phyloP scores from a whole-genome alignment of 306 rosid genomes.

The Luffa aegyptiaca region DNA sequence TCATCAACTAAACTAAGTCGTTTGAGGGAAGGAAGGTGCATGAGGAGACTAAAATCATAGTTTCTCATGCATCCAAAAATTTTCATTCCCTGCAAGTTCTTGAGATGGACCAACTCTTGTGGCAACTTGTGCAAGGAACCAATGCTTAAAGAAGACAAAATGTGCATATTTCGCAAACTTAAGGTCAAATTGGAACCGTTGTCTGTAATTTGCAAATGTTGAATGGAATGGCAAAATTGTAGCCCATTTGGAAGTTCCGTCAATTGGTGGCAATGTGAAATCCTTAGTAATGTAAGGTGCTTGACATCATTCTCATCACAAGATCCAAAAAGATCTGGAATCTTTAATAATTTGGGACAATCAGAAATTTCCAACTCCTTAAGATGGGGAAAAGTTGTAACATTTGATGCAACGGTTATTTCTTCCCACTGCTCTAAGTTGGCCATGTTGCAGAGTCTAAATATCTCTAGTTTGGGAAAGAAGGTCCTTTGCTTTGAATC shows the following conservation, averaged over 20 bases:
- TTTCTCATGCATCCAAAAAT: background rate
- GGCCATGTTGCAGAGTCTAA: background rate
- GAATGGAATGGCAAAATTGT: background rate
- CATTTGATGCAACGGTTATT: background rate
- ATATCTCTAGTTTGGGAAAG: background rate
- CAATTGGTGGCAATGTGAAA: background rate
- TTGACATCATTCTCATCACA: background rate
- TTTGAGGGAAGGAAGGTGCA: background rate
- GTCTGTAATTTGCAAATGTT: background rate
- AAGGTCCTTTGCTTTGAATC: background rate
- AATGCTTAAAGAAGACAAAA: background rate
- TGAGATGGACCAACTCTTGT: background rate
- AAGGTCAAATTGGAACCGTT: background rate
- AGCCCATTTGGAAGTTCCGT: background rate
- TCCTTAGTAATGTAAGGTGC: fast-evolving
- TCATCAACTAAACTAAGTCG: background rate
- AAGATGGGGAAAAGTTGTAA: background rate
- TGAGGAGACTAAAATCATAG: background rate
- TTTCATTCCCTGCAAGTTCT: background rate
- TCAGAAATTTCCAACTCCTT: fast-evolving
- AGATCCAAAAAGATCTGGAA: background rate
- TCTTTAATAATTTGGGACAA: background rate
- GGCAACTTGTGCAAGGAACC: background rate
- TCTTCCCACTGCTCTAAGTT: background rate
- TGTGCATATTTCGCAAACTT: background rate